Base-by-base conservation (phyloP, 1,139 yeast genomes). In the Taphrina pruni region DNA sequence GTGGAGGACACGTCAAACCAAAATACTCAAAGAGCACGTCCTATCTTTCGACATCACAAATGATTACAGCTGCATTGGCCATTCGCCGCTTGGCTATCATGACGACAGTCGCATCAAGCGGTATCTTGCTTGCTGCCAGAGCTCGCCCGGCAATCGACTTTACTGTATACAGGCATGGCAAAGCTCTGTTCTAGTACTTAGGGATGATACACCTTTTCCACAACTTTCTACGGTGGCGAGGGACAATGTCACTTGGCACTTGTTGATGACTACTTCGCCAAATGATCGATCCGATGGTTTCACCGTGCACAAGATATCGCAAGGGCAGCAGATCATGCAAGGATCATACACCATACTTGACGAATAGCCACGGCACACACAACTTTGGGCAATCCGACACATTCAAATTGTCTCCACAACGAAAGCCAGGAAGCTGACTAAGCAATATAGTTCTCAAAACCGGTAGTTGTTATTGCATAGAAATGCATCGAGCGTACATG, bases 111-210 rank as follows among this genome's bases (percentile, higher is more conserved):
- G 62, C 38, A 9, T 43, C 48, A 2, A 48, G 62, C 9, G 32
- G 62, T 17, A 14, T 32, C n/a, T 32, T 26, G 5, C 36, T 45
- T 8, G 62, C 54, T 17, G 20, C 45, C 38, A 58, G 32, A 41
- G 54, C 62, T 12, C 62, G 62, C 11, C 62, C 32, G n/a, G 41
- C 39, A 17, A 38, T 60, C n/a, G 65, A 50, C 58, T 51, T 60
- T 60, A 60, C 65, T 17, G 36, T 60, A 26, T 60, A 51, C 20
- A 65, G 57, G 20, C 26, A 60, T 21, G 56, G 58, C 50, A 60
- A 51, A 17, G 17, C 57, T n/a, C 48, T 60, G 17, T 21, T 60
- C 46, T 60, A 26, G 26, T 39, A 17, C 17, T 17, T 17, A 17
- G 17, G 17, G 17, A 17, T 17, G 17, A 17, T 17, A 17, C 17